These are phyloP conservation scores for Pyrus pyrifolia DNA, from an alignment of 306 rosid species.

Conservation along the genomic window DNA sequence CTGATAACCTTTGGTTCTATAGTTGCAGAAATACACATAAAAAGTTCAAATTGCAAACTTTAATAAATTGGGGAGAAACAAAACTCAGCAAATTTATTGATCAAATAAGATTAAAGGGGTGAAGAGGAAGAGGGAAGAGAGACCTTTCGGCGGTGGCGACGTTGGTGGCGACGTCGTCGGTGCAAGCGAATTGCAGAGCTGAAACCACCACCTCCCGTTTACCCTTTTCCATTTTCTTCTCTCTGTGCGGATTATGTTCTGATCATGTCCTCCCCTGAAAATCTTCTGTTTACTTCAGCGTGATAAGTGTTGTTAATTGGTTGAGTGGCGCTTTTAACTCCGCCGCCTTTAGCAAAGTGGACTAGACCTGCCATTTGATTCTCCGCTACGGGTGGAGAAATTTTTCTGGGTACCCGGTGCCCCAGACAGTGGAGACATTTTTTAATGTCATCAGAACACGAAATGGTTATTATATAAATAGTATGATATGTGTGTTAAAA, in stretches of 20 bases:
- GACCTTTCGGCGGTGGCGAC: slow-evolving; percentile 81
- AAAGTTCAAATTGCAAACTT: background rate
- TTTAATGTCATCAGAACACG: fast-evolving
- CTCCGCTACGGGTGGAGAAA: no score
- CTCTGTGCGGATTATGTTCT: background rate
- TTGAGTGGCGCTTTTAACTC: no score
- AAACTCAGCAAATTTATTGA: background rate
- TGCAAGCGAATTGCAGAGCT: slow-evolving; percentile 83
- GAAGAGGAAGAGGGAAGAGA: background rate
- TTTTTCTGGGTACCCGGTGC: no score
- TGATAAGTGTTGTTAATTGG: no score
- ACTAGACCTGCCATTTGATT: no score
- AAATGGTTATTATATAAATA: no score
- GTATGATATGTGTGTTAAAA: fast-evolving
- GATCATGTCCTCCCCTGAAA: no score
- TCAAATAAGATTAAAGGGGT: background rate
- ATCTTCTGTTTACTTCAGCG: no score
- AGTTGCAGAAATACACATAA: background rate
- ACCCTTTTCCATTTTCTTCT: slow-evolving; percentile 33
- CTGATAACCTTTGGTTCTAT: background rate
- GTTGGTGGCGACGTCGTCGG: slow-evolving; percentile 59
- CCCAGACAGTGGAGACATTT: no score
- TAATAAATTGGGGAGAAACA: background rate
- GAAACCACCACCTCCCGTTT: slow-evolving; percentile 56
- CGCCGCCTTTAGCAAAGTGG: no score